Base-by-base conservation (phyloP, 2,329 filamentous ascomycete species). In the Verticillium zaregamsianum region DNA sequence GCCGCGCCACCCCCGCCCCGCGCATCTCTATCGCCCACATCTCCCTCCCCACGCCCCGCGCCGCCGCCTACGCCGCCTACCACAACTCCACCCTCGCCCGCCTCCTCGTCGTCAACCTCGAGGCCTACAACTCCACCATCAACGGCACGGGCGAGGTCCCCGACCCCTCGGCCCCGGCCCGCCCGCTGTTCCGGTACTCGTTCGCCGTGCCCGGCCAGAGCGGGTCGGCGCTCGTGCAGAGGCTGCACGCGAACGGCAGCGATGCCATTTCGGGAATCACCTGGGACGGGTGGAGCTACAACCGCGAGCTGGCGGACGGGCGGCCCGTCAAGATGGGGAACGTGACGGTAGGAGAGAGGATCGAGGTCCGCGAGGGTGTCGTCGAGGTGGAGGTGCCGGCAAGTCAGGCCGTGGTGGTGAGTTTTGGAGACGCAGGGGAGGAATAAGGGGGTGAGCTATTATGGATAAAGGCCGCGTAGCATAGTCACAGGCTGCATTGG, bases 241-340 rank as follows among this genome's bases (percentile, higher is more conserved):
- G 85, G 31, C 70, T 89, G 35, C 69, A 76, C 57, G 86, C 87
- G 2, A 88, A 87, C 70, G 86, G 87, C 0, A 88, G 84, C 64
- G 85, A 89, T 72, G 86, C 86, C 9, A 80, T 87, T 25, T 82
- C 82, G 0, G 86, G 86, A 0, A 81, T 88, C 54, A 83, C 84
- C 0, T 89, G 81, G 74, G 84, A 88, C 70, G 86, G 85, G 1
- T 79, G 76, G 68, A 88, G 83, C 64, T 90, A 86, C 65, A 85
- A 88, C 67, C 82, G 81, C 62, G 86, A 89, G 70, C 72, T 88
- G 58, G 77, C 82, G 12, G 66, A 75, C 4, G 86, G 86, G 0
- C 73, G 70, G 69, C 83, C 86, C 2, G 82, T 86, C 37, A 69
- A 78, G 61, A 66, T 88, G 71, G 61, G 63, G 0, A 88, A 89